A percentile compares a stretch with the other conserved stretches of the same genome.
Evolutionary conservation across 2,329 filamentous ascomycete genomes (phyloP).

Genomic region (Macrophomina pseudophaseolina): DNA sequence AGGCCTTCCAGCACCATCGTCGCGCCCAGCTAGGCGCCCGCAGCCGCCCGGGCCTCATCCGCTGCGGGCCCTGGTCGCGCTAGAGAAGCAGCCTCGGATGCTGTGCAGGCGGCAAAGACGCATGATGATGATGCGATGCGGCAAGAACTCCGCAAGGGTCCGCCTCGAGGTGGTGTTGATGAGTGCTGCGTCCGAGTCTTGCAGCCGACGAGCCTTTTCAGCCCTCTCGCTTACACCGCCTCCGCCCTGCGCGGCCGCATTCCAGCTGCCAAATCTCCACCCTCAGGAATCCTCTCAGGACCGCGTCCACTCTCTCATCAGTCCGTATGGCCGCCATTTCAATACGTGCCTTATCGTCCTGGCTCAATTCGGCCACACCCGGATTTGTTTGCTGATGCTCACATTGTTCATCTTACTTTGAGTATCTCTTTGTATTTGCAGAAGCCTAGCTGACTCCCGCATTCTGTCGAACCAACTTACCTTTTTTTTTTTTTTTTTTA

Average conservation of each 20-base stretch:
- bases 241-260: not conserved
- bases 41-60: not conserved
- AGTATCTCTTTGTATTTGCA: no score
- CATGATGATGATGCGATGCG: conserved; percentile 18
- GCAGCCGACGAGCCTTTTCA: not conserved
- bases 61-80: conserved; percentile 5
- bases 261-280: not conserved
- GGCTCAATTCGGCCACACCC: no score
- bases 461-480: no score
- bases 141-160: conserved; percentile 10
- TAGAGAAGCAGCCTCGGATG: conserved; percentile 13
- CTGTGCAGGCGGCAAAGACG: conserved; percentile 7
- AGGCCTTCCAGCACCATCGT: not conserved
- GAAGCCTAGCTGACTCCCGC: no score
- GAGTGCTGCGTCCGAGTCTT: not conserved
- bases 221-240: conserved; percentile 7
- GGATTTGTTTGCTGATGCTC: no score
- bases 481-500: no score
- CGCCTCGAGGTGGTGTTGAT: not conserved
- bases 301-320: no score
- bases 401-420: no score
- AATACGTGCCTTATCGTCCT: no score
- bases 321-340: no score
- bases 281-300: not conserved
- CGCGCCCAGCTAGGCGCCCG: not conserved